Percentiles rank a stretch among this genome's conserved stretches.
phyloP scores from a whole-genome alignment of 768 basidiomycete species.

The Suillus placidus region DNA sequence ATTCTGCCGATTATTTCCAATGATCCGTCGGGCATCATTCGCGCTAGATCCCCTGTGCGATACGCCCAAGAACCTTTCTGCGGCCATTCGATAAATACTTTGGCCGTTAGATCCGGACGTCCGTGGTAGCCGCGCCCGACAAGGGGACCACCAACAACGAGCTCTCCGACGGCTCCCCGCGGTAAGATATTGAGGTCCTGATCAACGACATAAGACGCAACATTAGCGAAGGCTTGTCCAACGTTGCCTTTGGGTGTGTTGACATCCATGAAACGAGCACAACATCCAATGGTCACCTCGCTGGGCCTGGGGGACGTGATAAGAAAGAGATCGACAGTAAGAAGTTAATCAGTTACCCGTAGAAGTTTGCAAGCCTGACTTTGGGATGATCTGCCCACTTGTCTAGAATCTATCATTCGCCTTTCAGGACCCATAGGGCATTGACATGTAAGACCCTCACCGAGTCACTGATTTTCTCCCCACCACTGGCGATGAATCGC shows the following conservation, averaged over 20 bases:
- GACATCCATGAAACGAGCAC: constrained; percentile 45
- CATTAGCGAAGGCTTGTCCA: constrained; percentile 42
- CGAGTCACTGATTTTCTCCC: constrained; percentile 55
- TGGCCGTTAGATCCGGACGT: constrained; percentile 45
- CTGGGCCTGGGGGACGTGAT: constrained; percentile 38
- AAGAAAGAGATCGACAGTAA: not conserved
- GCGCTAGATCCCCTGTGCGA: constrained; percentile 52
- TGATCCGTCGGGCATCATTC: constrained; percentile 52
- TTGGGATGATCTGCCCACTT: constrained; percentile 50
- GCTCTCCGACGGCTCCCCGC: constrained; percentile 49
- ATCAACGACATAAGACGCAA: constrained; percentile 45
- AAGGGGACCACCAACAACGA: constrained; percentile 51
- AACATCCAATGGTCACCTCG: constrained; percentile 56
- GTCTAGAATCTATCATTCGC: constrained; percentile 38
- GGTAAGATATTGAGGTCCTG: constrained; percentile 43
- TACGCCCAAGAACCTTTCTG: constrained; percentile 44
- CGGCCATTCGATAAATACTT: constrained; percentile 51
- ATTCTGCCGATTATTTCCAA: constrained; percentile 54
- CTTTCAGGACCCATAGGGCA: not conserved
- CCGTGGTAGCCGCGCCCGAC: constrained; percentile 54
- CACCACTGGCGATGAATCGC: constrained; percentile 50
- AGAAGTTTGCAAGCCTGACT: constrained; percentile 51
- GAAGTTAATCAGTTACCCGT: constrained; percentile 36
- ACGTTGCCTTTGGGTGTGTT: constrained; percentile 46
- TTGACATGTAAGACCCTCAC: constrained; percentile 31